These are phyloP conservation scores for Stereocaulon alpinum DNA, from an alignment of 495 filamentous ascomycete species.

Conservation along the genomic window DNA sequence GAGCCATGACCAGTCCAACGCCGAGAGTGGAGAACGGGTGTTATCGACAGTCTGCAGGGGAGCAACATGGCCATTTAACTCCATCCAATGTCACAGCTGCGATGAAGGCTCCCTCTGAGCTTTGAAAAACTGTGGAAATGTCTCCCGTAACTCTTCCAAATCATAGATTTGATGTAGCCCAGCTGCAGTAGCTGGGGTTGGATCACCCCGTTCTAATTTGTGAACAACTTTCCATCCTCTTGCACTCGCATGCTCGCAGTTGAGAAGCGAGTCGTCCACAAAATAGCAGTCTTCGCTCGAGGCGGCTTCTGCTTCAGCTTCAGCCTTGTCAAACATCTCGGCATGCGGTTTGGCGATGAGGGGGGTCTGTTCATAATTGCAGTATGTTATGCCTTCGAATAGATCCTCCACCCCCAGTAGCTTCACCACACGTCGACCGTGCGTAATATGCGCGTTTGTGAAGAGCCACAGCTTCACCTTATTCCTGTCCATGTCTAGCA, in stretches of 20 bases:
- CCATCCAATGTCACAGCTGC: background rate
- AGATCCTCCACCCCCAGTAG: constrained; percentile 74
- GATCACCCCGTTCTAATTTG: constrained; percentile 62
- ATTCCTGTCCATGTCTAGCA: constrained; percentile 63
- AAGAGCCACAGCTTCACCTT: constrained; percentile 90
- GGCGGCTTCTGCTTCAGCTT: constrained; percentile 50
- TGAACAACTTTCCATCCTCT: constrained; percentile 75
- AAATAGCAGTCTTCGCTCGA: constrained; percentile 63
- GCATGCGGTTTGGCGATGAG: constrained; percentile 77
- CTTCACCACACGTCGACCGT: constrained; percentile 70
- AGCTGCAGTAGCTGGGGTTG: constrained; percentile 46
- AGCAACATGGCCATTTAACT: too few species aligned
- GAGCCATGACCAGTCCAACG: background rate
- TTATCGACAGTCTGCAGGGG: background rate
- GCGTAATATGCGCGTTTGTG: constrained; percentile 90
- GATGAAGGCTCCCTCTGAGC: constrained; percentile 2
- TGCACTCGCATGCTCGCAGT: constrained; percentile 58
- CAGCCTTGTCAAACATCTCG: constrained; percentile 76
- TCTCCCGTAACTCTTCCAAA: constrained; percentile 58
- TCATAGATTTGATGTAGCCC: constrained; percentile 58
- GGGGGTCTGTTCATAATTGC: constrained; percentile 60
- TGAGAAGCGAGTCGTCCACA: constrained; percentile 76
- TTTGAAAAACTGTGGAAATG: constrained; percentile 69
- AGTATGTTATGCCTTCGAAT: constrained; percentile 90
- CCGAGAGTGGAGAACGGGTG: background rate